Evolutionary conservation across 2,329 filamentous ascomycete species (phyloP).

Genomic region (Mycosphaerella arachidis): DNA sequence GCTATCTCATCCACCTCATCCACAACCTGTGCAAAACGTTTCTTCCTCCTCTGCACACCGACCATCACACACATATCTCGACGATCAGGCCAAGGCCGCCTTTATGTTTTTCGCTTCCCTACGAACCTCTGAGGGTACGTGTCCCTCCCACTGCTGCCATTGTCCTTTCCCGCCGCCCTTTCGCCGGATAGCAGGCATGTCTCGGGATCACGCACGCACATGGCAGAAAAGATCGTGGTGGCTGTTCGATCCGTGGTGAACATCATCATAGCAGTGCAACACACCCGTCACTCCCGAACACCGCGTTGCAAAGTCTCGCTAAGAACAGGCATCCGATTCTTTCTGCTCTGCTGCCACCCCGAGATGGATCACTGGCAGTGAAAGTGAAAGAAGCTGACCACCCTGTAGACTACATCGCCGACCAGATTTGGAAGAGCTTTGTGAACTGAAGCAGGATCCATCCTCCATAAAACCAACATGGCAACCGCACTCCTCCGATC

Average conservation of each 20-base stretch:
- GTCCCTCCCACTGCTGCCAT: background rate
- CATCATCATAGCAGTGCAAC: background rate
- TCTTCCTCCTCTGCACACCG: background rate
- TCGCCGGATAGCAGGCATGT: conserved; percentile 1
- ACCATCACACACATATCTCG: background rate
- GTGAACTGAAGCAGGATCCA: conserved; percentile 49
- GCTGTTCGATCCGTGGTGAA: background rate
- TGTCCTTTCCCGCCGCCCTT: conserved; percentile 10
- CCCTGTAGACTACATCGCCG: conserved; percentile 58
- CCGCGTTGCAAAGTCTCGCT: background rate
- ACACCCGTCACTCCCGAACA: background rate
- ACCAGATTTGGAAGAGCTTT: conserved; percentile 66
- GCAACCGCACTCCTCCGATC: conserved; percentile 52
- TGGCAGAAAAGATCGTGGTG: background rate
- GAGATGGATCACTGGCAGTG: background rate
- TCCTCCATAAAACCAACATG: conserved; percentile 24
- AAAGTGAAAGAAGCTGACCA: conserved; percentile 6
- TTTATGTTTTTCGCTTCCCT: conserved; percentile 8
- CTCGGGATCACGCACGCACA: background rate
- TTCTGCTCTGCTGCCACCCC: background rate
- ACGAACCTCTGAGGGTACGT: conserved; percentile 7
- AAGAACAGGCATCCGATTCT: background rate
- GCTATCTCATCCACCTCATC: background rate
- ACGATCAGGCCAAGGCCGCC: conserved; percentile 2
- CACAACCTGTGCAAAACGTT: background rate